Evolutionary conservation across 495 filamentous ascomycete species (phyloP).

Genomic region (Penicillium macrosclerotiorum): DNA sequence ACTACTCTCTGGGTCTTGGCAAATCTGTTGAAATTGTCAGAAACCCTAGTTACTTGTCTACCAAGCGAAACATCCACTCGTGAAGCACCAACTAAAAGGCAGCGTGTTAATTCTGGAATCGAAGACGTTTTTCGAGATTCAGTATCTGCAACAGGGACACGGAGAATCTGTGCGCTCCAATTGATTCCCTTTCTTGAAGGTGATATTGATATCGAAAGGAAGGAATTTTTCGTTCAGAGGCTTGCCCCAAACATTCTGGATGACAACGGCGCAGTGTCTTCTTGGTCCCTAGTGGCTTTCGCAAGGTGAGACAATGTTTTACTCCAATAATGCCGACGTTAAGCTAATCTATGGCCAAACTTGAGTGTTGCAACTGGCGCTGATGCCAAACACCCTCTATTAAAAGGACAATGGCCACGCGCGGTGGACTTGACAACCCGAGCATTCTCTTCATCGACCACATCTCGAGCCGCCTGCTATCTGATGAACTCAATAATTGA

Average conservation of each 20-base stretch:
- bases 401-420: constrained; percentile 61
- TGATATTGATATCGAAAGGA: constrained; percentile 36
- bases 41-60: constrained; percentile 16
- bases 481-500: constrained; percentile 67
- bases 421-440: constrained; percentile 73
- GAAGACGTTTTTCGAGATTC: constrained; percentile 63
- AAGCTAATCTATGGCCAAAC: constrained; percentile 4
- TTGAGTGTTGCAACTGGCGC: constrained; percentile 33
- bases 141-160: constrained; percentile 50
- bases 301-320: constrained; percentile 44
- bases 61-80: constrained; percentile 11
- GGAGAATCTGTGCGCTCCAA: constrained; percentile 69
- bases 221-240: constrained; percentile 43
- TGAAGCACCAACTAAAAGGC: constrained; percentile 53
- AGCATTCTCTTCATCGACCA: constrained; percentile 63
- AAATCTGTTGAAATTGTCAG: constrained; percentile 30
- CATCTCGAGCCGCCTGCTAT: constrained; percentile 78
- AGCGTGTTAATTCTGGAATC: constrained; percentile 53
- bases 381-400: constrained; percentile 20
- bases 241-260: constrained; percentile 53
- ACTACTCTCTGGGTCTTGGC: constrained; percentile 44
- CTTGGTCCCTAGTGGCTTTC: constrained; percentile 67
- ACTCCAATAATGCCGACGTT: background rate
- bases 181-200: constrained; percentile 68
- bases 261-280: constrained; percentile 51